Base-by-base conservation (phyloP, 2,329 filamentous ascomycete species). In the Tetracladium maxilliforme region DNA sequence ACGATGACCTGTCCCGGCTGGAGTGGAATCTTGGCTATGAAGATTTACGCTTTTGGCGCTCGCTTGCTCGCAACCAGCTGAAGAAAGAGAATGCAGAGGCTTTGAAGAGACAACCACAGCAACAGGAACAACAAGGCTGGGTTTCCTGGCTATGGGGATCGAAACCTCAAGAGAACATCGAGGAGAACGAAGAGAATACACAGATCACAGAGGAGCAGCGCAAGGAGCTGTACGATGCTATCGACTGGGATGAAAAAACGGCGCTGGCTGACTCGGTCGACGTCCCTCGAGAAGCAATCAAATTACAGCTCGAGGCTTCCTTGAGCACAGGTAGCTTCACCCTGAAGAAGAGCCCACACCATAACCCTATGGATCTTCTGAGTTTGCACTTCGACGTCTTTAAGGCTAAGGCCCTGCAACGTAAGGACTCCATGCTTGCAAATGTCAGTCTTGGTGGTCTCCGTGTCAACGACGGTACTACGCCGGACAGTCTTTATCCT, bases 191-290 rank as follows among this genome's bases (percentile, higher is more conserved):
- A 4, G 78, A 92, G 37, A 79, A 86, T 33, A 81, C 75, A 0
- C 70, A 83, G 31, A 92, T 98, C 64, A 92, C 82, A 1, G 90
- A 98, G 33, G 76, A 95, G 49, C 86, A 99, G 47, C 76, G 87
- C 21, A 84, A 95, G 47, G 87, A 98, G 51, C 66, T 99, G 7
- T 98, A 95, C 48, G 78, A 92, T 38, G 92, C 83, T 24, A 99
- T 99, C 40, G 90, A 95, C 41, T 99, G 87, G 75, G 82, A 98
- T 33, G 90, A 99, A 51, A 95, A 94, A 58, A 75, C 86, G 31
- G 81, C 79, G 3, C 64, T 98, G 19, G 65, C 83, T 0, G 84
- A 93, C 37, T 76, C 79, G 21, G 75, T 99, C 4, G 90, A 98
- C 38, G 62, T 84, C 16, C 92, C 92, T 0, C 71, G 81, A 27